Base-by-base conservation (phyloP, 139 green algal genomes). In the Tetratostichococcus sp. region DNA sequence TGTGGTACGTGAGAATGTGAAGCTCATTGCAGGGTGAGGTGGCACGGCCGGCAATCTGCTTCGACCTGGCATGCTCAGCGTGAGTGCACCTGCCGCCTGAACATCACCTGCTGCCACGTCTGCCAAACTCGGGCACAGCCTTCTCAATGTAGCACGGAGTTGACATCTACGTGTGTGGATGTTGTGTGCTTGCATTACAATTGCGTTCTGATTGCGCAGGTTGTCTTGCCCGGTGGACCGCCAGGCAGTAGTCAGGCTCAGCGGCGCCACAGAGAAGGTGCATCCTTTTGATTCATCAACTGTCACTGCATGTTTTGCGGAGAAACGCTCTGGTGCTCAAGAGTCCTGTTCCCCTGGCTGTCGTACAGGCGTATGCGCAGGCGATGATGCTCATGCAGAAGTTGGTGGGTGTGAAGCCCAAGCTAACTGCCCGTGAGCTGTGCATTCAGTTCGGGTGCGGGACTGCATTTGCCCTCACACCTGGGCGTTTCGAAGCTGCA, bases 31-130 rank as follows among this genome's bases (percentile, higher is more conserved):
- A 68, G 62, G 62, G 62, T 2, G 62, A 68, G 62, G 28, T 68
- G 5, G n/a, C 28, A 14, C n/a, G 28, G 25, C n/a, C n/a, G 14
- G 62, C 62, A 2, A 34, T 68, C 1, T 68, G 62, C n/a, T 68
- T 68, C n/a, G 62, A 68, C 26, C 62, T 68, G 28, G 28, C 62
- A 34, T 68, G 62, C 62, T 32, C n/a, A 68, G n/a, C 62, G 62
- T 68, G 28, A 33, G 62, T 19, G 62, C 23, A 28, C n/a, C n/a
- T n/a, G n/a, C n/a, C n/a, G n/a, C n/a, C n/a, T n/a, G n/a, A n/a
- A n/a, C n/a, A n/a, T n/a, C n/a, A n/a, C n/a, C n/a, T n/a, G n/a
- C n/a, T n/a, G n/a, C n/a, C n/a, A n/a, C n/a, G n/a, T n/a, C n/a
- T n/a, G n/a, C n/a, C 39, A 50, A 50, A 50, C 39, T 22, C 39